Evolutionary conservation across 192 early-diverging fungal species (phyloP), one percentile per base, ranked within the genome.

Genomic region (Chytriomyces confervae): DNA sequence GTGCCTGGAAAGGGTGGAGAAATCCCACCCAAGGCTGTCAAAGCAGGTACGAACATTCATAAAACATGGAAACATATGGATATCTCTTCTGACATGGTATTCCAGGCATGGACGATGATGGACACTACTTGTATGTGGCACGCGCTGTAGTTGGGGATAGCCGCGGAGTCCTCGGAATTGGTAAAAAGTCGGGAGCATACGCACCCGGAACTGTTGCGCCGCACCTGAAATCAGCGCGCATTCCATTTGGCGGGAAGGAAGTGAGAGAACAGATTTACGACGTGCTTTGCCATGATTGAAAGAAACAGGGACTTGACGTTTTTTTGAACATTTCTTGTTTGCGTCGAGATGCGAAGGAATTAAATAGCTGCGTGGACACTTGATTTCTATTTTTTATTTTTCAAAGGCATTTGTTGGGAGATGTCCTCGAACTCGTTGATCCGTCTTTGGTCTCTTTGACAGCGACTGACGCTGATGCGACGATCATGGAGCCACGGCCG

Each of bases 61-160:
- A n/a, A n/a, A n/a, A n/a, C n/a, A n/a, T n/a, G n/a, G n/a, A n/a
- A n/a, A n/a, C n/a, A n/a, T n/a, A n/a, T n/a, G n/a, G n/a, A n/a
- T n/a, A n/a, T n/a, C n/a, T n/a, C n/a, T n/a, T n/a, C n/a, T n/a
- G n/a, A n/a, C n/a, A n/a, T n/a, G n/a, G n/a, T n/a, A n/a, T n/a
- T n/a, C n/a, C 53, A 57, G 53, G 53, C 1, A 44, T 70, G 70
- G 77, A 71, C n/a, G 44, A 60, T n/a, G 77, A 78, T 23, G 77
- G 77, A 24, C 57, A 49, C 6, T 43, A 24, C 13, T 45, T 78
- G 13, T 78, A 78, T 49, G 47, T 78, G 43, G 57, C 72, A 2
- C 44, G 72, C 16, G 72, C 72, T 18, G n/a, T 63, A 13, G 72
- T 74, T 5, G 72, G 72, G n/a, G 57, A 62, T 5, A n/a, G 11